A percentile compares a stretch with the other conserved stretches of the same genome.
Conservation (phyloP, 371 early-diverging fungal species). For the Mucor sp. region DNA sequence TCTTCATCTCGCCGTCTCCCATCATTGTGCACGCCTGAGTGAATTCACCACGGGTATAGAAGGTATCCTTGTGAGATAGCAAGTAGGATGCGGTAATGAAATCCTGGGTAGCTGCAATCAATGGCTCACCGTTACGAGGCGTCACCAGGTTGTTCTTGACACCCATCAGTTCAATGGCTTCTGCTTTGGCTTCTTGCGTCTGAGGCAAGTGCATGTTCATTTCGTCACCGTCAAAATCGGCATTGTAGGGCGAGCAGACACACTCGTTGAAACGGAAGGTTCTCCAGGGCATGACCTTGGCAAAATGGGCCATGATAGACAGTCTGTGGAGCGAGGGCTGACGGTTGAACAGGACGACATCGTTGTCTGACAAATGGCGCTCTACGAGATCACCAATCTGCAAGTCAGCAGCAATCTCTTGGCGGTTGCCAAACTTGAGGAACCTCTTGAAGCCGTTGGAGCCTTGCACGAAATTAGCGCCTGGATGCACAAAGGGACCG, state of each 20-base stretch:
- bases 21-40: conserved; percentile 88
- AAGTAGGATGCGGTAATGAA: conserved; percentile 98
- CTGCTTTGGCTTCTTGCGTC: conserved; percentile 98
- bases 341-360: conserved; percentile 99
- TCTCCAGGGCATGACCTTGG: conserved; percentile 95
- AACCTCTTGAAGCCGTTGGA: conserved; percentile 58
- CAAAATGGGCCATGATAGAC: conserved; percentile 99
- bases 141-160: conserved; percentile 97
- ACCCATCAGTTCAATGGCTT: conserved; percentile 98
- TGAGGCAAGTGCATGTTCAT: conserved; percentile 99
- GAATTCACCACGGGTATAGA: conserved; percentile 95
- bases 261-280: conserved; percentile 99
- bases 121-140: conserved; percentile 93
- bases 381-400: conserved; percentile 96
- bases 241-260: conserved; percentile 99
- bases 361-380: conserved; percentile 95
- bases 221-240: conserved; percentile 99
- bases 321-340: conserved; percentile 99
- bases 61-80: conserved; percentile 90
- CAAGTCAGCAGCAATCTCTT: conserved; percentile 73
- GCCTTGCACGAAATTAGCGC: conserved; percentile 89
- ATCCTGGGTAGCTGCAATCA: conserved; percentile 99
- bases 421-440: conserved; percentile 78
- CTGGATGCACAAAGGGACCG: conserved; percentile 94
- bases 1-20: conserved; percentile 75